A percentile compares a stretch with the other conserved stretches of the same genome.
Evolutionary conservation across 495 filamentous ascomycete species (phyloP).

Genomic region (Penicillium silybi): DNA sequence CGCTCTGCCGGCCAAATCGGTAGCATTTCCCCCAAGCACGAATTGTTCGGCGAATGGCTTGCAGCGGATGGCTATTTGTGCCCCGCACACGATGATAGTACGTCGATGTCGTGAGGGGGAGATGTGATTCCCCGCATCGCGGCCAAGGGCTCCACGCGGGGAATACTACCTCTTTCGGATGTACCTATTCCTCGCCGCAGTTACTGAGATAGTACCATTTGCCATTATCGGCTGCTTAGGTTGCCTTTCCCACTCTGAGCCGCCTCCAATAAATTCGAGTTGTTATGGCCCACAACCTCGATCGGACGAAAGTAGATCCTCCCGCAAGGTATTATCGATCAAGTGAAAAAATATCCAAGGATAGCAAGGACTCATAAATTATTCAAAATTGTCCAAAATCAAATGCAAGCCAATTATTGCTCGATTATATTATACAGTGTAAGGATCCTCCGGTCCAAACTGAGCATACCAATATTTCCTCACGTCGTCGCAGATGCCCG

Average conservation of each 20-base stretch:
- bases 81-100: not conserved
- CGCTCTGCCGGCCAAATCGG: too few species aligned
- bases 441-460: constrained; percentile 3
- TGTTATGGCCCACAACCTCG: too few species aligned
- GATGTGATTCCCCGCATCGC: not conserved
- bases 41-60: not conserved
- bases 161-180: not conserved
- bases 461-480: constrained; percentile 6
- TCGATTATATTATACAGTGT: not conserved
- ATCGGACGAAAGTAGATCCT: too few species aligned
- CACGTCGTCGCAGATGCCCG: constrained; percentile 22
- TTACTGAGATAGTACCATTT: not conserved
- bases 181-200: not conserved
- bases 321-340: too few species aligned
- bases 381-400: not conserved
- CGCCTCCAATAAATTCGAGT: too few species aligned
- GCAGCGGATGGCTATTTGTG: not conserved
- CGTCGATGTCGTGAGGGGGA: not conserved
- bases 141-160: not conserved
- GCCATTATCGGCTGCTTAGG: too few species aligned
- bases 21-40: too few species aligned
- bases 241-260: too few species aligned
- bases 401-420: not conserved
- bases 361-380: too few species aligned
- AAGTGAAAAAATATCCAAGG: too few species aligned